Evolutionary conservation across 2,329 filamentous ascomycete genomes (phyloP), one percentile per base, ranked within the genome.

Genomic region (Aspergillus latus): DNA sequence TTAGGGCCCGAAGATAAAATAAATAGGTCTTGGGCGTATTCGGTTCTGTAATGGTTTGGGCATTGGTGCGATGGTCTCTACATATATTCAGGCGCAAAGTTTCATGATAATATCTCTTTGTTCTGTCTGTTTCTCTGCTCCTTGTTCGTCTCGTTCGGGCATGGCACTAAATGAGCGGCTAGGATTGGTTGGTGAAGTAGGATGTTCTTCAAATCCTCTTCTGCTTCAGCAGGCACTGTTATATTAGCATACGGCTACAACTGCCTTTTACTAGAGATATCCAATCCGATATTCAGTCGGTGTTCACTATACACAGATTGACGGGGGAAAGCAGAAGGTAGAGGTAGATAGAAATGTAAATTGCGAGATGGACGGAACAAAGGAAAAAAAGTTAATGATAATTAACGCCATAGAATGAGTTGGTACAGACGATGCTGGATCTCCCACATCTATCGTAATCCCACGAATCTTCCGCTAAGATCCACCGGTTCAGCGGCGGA

Each of bases 321-420:
- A 39, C 49, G 43, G 54, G 43, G 43, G 44, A 36, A 48, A 59
- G 52, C 26, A 55, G 55, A 56, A 63, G 48, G 32, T 48, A 59
- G 44, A 60, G 59, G 57, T 51, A 21, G 21, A 21, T 21, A 21
- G 21, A 21, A 21, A 21, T 52, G 45, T 52, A 54, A 52, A 58
- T 59, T 37, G 44, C 46, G 42, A 44, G 51, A 60, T 57, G 62
- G 63, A 62, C 56, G 67, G 63, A 66, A 58, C 62, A 55, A 57
- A 64, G 62, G 60, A 58, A 65, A 42, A n/a, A 65, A 71, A 49
- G 21, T 21, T 47, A 66, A 63, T n/a, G n/a, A 40, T 40, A 21
- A 21, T 64, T 64, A 73, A 73, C 70, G 71, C 71, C 69, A 69
- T 69, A 52, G 54, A 60, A 48, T 46, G 49, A 57, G 55, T 56